Conservation (phyloP, 1,284 basidiomycete genomes). For the Cutaneotrichosporon curvatum region DNA sequence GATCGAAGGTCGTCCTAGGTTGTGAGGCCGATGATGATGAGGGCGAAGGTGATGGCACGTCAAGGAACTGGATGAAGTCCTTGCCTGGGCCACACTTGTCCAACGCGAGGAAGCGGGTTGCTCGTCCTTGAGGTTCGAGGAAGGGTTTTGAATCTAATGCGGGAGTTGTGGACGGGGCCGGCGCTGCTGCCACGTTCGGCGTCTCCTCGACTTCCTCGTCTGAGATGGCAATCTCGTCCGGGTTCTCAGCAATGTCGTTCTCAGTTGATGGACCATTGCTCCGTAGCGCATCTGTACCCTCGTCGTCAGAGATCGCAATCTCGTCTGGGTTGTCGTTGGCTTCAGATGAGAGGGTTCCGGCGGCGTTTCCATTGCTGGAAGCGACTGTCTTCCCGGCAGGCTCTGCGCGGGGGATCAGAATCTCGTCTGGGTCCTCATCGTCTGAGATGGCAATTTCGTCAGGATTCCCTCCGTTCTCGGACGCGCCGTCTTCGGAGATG, state of each 20-base stretch:
- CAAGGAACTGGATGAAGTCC: conserved; percentile 75
- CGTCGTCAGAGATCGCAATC: conserved; percentile 60
- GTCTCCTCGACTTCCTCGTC: conserved; percentile 42
- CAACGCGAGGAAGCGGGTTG: conserved; percentile 65
- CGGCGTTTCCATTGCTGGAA: not conserved
- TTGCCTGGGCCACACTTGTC: conserved; percentile 82
- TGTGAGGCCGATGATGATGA: conserved; percentile 45
- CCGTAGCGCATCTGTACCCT: conserved; percentile 20
- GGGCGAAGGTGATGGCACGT: conserved; percentile 50
- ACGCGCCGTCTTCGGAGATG: conserved; percentile 54
- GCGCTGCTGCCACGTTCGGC: not conserved
- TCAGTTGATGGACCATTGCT: conserved; percentile 8
- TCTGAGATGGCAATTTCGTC: conserved; percentile 63
- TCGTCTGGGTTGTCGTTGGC: conserved; percentile 60
- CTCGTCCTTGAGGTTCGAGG: not conserved
- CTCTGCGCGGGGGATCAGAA: conserved; percentile 49
- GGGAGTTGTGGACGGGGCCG: not conserved
- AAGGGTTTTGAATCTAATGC: not conserved
- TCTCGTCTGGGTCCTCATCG: conserved; percentile 63
- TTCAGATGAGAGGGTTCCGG: not conserved
- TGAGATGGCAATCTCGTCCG: conserved; percentile 60
- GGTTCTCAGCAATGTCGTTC: conserved; percentile 57
- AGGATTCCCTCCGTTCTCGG: conserved; percentile 49
- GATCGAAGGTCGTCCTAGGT: too few relatives aligned
- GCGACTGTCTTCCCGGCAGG: not conserved